Conservation (phyloP, 108 stramenopile genomes). For the Nitzschia palea region DNA sequence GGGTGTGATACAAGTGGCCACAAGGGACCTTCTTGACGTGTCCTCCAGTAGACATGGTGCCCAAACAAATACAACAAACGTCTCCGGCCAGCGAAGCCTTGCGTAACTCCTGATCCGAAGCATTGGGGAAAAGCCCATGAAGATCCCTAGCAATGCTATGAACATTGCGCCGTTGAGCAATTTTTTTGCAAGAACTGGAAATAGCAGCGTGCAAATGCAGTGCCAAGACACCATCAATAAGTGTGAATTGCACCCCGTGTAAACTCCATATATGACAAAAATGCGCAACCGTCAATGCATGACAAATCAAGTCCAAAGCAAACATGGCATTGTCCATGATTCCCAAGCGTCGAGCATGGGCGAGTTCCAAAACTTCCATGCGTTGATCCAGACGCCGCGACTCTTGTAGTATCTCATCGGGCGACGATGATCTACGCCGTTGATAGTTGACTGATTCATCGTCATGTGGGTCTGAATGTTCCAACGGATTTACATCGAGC, state of each 20-base stretch:
- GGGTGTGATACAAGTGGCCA: constrained; percentile 77
- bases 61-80: constrained; percentile 82
- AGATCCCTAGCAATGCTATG: constrained; percentile 59
- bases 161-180: constrained; percentile 63
- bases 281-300: constrained; percentile 52
- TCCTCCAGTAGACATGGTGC: constrained; percentile 51
- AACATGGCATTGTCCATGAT: constrained; percentile 53
- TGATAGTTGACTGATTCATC: neutral
- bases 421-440: neutral
- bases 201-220: constrained; percentile 74
- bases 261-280: constrained; percentile 73
- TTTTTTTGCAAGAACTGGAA: constrained; percentile 52
- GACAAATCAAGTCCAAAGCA: constrained; percentile 45
- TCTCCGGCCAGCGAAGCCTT: constrained; percentile 68
- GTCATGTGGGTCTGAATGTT: neutral
- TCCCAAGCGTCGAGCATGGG: constrained; percentile 38
- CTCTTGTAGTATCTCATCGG: constrained; percentile 23
- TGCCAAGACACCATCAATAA: constrained; percentile 70
- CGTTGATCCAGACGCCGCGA: constrained; percentile 43
- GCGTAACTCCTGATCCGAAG: constrained; percentile 61
- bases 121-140: constrained; percentile 56
- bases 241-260: constrained; percentile 66
- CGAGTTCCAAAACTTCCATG: constrained; percentile 52
- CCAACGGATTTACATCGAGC: neutral
- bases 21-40: constrained; percentile 74